Conservation (phyloP, 768 basidiomycete genomes). For the Dictyophora rubrovolvata region DNA sequence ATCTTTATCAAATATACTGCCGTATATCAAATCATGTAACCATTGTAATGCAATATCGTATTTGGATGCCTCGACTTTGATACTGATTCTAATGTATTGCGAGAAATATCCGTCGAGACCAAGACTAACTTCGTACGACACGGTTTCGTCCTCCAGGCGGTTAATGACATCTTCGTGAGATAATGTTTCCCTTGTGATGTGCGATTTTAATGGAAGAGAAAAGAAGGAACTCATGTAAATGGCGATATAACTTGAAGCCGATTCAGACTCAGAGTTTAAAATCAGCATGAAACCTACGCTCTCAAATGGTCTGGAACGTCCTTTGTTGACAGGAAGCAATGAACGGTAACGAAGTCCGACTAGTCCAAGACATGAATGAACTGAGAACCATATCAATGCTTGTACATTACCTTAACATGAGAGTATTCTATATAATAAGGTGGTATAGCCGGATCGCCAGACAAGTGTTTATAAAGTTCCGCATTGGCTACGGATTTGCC, state of each 20-base stretch:
- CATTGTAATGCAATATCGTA: slow-evolving; percentile 81
- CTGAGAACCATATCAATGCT: background rate
- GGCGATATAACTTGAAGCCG: slow-evolving; percentile 50
- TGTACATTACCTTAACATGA: slow-evolving; percentile 63
- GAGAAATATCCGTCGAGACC: slow-evolving; percentile 58
- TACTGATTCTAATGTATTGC: slow-evolving; percentile 61
- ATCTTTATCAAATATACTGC: slow-evolving; percentile 67
- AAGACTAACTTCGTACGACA: slow-evolving; percentile 67
- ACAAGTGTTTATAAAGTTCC: slow-evolving; percentile 52
- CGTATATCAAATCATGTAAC: slow-evolving; percentile 74
- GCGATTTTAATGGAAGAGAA: slow-evolving; percentile 67
- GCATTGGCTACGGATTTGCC: slow-evolving; percentile 23
- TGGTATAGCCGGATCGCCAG: slow-evolving; percentile 52
- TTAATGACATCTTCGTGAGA: slow-evolving; percentile 87
- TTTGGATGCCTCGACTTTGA: slow-evolving; percentile 74
- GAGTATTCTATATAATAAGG: slow-evolving; percentile 93
- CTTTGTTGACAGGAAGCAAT: slow-evolving; percentile 68
- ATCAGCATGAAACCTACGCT: slow-evolving; percentile 39
- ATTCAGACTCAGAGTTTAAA: slow-evolving; percentile 2
- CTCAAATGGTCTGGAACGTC: slow-evolving; percentile 64
- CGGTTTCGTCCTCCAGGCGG: slow-evolving; percentile 82
- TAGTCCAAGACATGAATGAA: slow-evolving; percentile 20
- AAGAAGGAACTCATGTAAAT: slow-evolving; percentile 81
- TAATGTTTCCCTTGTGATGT: slow-evolving; percentile 55
- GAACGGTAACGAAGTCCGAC: slow-evolving; percentile 88